A percentile compares a stretch with the other conserved stretches of the same genome.
Evolutionary conservation across 495 filamentous ascomycete species (phyloP).

Genomic region (Tuber brumale): DNA sequence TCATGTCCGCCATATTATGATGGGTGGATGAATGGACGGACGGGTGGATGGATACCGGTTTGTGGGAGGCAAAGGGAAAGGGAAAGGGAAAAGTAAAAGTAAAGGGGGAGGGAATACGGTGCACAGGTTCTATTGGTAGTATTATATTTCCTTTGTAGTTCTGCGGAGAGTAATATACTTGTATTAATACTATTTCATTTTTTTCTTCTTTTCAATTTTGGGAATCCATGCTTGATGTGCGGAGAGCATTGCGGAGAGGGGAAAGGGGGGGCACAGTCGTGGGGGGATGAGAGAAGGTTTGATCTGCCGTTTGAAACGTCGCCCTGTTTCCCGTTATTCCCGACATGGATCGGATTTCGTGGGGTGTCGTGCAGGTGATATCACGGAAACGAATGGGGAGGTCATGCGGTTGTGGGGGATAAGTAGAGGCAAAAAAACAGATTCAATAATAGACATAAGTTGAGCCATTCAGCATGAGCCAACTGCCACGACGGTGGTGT

Average conservation of each 20-base stretch:
- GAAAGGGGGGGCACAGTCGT: background rate
- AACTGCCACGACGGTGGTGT: background rate
- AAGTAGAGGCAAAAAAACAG: background rate
- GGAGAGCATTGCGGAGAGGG: slow-evolving; percentile 4
- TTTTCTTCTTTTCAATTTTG: background rate
- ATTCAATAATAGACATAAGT: background rate
- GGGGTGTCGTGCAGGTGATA: background rate
- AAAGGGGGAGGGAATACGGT: background rate
- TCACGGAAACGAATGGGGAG: background rate
- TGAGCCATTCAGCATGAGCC: background rate
- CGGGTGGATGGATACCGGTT: background rate
- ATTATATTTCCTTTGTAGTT: slow-evolving; percentile 1
- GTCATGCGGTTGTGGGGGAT: background rate
- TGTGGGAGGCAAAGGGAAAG: background rate
- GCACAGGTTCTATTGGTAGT: background rate
- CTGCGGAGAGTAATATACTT: background rate
- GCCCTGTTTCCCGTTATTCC: background rate
- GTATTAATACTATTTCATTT: background rate
- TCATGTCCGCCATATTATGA: slow-evolving; percentile 5
- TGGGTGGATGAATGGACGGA: too few species aligned
- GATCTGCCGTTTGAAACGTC: background rate
- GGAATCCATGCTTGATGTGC: background rate
- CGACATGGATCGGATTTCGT: background rate
- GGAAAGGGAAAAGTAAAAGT: background rate
- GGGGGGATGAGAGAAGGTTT: background rate